phyloP scores from a whole-genome alignment of 2,329 filamentous ascomycete genomes.

The Neonectria neomacrospora region DNA sequence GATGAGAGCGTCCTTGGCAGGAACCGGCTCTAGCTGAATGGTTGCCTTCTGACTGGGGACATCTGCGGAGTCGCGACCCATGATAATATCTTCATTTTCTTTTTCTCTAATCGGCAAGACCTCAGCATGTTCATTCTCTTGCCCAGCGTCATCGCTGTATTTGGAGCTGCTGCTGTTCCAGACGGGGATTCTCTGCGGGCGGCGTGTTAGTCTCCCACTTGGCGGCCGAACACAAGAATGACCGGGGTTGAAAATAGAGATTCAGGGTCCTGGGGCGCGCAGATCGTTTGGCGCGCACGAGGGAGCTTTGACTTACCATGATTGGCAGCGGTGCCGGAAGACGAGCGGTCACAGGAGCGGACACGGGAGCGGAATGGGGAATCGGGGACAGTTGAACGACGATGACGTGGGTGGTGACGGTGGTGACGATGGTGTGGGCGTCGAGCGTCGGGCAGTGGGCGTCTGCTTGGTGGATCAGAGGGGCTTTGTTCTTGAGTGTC shows the following conservation, averaged over 20 bases:
- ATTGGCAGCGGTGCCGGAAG: neutral
- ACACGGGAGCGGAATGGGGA: neutral
- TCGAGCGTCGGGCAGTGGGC: neutral
- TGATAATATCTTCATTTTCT: slow-evolving; percentile 2
- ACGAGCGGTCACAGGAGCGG: neutral
- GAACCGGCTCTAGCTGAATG: slow-evolving; percentile 55
- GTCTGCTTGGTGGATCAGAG: neutral
- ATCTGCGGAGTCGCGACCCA: neutral
- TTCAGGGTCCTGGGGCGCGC: slow-evolving; percentile 3
- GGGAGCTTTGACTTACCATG: slow-evolving; percentile 7
- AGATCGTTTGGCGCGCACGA: neutral
- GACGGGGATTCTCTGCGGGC: slow-evolving; percentile 34
- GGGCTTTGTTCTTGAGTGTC: neutral
- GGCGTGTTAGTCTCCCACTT: slow-evolving; percentile 2
- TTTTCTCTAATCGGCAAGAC: slow-evolving; percentile 21
- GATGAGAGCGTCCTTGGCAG: slow-evolving; percentile 54
- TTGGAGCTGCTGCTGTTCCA: slow-evolving; percentile 20
- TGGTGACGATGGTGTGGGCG: neutral
- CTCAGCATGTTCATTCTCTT: slow-evolving; percentile 1
- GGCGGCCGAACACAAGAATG: neutral
- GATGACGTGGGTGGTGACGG: neutral
- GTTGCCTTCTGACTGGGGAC: slow-evolving; percentile 28
- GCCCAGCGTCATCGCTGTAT: slow-evolving; percentile 1
- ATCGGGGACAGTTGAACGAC: neutral
- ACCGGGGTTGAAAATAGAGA: neutral